Base-by-base conservation (phyloP, 306 rosid species). In the Medicago ruthenica region DNA sequence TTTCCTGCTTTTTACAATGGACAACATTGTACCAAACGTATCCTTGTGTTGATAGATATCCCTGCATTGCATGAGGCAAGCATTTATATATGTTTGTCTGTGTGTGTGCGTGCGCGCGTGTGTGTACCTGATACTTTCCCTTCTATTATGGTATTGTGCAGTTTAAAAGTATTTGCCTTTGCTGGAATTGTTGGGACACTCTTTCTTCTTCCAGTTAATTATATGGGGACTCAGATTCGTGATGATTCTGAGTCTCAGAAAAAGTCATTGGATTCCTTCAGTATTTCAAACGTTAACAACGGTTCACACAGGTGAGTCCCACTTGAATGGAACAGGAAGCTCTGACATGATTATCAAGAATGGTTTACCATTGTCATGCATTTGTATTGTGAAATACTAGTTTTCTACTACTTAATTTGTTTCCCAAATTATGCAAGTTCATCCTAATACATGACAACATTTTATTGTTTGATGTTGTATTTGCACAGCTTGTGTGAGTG, bases 171-270 rank as follows among this genome's bases (percentile, higher is more conserved):
- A 15, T 88, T 88, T 86, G 31, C 88, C 10, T 73, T 92, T 78
- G 94, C 84, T 64, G 93, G 78, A 74, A 24, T 92, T 65, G 73
- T 92, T 77, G 97, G 97, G 77, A 12, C 89, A 21, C 41, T 78
- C 68, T 3, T 92, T 72, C 96, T 92, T 76, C 91, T 92, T 76
- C 97, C 97, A 17, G 77, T 92, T 63, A 92, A 92, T 88, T 92
- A 37, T 75, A 20, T 37, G 51, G 97, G 97, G 59, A 87, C 13
- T 70, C 92, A 87, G 86, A 85, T 88, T 70, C 50, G 40, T 24
- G 80, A 41, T 61, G 45, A 88, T 51, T 76, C 89, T 40, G 87
- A 88, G 77, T 82, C 85, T 57, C 55, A 80, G 24, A 80, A 39
- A 78, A 87, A 76, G 80, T 87, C 97, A 12, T 79, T 92, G 86